Conservation (phyloP, 2,329 filamentous ascomycete genomes). For the Penicillium sp. region DNA sequence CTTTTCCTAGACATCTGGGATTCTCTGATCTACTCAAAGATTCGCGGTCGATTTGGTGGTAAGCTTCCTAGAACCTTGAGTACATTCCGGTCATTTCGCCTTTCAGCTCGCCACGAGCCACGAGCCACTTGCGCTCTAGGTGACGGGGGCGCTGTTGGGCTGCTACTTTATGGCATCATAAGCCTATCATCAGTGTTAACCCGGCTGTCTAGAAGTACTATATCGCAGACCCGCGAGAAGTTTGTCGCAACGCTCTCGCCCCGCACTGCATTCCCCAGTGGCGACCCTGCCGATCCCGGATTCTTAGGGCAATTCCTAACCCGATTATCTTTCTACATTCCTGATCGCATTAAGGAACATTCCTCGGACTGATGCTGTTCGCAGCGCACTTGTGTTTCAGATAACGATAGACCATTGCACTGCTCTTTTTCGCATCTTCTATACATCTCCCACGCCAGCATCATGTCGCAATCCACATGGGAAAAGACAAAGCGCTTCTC, state of each 20-base stretch:
- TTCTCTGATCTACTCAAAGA: conserved; percentile 1
- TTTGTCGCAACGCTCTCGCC: conserved; percentile 11
- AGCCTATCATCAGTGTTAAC: not conserved
- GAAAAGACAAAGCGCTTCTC: conserved; percentile 51
- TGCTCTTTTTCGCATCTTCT: not conserved
- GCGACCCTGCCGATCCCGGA: conserved; percentile 15
- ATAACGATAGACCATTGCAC: conserved; percentile 12
- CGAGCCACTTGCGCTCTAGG: not conserved
- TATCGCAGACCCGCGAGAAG: not conserved
- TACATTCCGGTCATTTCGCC: conserved; percentile 6
- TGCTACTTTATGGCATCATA: not conserved
- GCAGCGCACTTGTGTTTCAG: conserved; percentile 14
- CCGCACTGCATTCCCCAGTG: conserved; percentile 18
- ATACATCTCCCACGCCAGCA: conserved; percentile 4
- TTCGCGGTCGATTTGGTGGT: conserved; percentile 1
- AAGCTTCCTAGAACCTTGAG: conserved; percentile 5
- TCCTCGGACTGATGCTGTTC: conserved; percentile 16
- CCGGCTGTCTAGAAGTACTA: not conserved
- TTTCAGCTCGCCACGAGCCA: conserved; percentile 1
- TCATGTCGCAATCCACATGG: conserved; percentile 55
- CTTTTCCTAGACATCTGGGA: not conserved
- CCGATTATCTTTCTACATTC: conserved; percentile 15
- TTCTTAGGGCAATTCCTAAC: conserved; percentile 4
- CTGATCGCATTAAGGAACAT: conserved; percentile 12
- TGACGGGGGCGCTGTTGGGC: not conserved